Percentiles rank a stretch among this genome's conserved stretches.
These are phyloP conservation scores for Trichophyton benhamiae DNA, from an alignment of 2,329 filamentous ascomycete species.

Conservation along the genomic window DNA sequence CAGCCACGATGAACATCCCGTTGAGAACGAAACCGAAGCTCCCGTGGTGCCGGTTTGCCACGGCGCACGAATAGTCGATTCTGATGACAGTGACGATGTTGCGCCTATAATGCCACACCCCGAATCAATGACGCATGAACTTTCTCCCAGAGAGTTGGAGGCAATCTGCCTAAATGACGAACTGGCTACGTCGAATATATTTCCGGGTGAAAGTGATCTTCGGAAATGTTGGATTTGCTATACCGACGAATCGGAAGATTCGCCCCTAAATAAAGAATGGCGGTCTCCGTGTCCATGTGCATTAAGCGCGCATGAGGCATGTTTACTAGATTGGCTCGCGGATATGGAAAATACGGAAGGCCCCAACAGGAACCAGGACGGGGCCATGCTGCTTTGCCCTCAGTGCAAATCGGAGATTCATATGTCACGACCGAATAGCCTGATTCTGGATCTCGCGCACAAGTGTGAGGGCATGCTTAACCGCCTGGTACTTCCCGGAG, in stretches of 20 bases:
- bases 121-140: not conserved
- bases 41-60: constrained; percentile 10
- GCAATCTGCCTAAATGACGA: not conserved
- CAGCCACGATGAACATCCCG: not conserved
- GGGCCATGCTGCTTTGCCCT: constrained; percentile 63
- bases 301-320: constrained; percentile 78
- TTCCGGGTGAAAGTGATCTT: constrained; percentile 23
- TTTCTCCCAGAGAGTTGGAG: not conserved
- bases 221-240: constrained; percentile 60
- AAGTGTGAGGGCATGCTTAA: constrained; percentile 45
- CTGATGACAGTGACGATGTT: not conserved
- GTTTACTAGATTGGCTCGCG: constrained; percentile 85
- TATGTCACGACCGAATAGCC: constrained; percentile 61
- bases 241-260: constrained; percentile 52
- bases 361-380: constrained; percentile 36
- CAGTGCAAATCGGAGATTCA: constrained; percentile 77
- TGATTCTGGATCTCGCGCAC: constrained; percentile 56
- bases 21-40: not conserved
- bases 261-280: constrained; percentile 54
- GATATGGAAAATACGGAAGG: constrained; percentile 60
- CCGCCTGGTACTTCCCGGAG: constrained; percentile 52
- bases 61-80: too few species aligned
- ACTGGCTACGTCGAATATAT: not conserved
- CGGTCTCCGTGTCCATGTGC: constrained; percentile 83
- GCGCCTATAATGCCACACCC: not conserved